Evolutionary conservation across 176 grass and related monocot genomes (phyloP).

Genomic region (Pontederia crassipes): DNA sequence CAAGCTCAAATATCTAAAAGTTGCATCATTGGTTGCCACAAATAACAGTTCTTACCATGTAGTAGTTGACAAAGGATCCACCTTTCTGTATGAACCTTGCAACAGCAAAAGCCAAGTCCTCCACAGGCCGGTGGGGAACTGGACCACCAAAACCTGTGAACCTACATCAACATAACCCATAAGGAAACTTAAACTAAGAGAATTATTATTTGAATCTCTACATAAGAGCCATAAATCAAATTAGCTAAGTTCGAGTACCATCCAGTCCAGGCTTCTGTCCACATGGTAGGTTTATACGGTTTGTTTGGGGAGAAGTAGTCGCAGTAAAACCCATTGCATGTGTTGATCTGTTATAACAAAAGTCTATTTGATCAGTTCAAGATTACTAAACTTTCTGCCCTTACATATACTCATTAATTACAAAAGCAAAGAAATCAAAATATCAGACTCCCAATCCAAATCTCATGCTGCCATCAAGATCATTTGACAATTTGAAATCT

Average conservation of each 20-base stretch:
- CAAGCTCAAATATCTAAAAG: neutral
- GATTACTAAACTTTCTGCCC: neutral
- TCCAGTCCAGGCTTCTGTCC: slow-evolving; percentile 93
- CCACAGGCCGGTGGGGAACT: slow-evolving; percentile 67
- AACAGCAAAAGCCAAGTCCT: slow-evolving; percentile 76
- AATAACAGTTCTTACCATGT: slow-evolving; percentile 56
- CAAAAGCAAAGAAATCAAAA: neutral
- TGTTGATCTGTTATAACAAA: slow-evolving; percentile 54
- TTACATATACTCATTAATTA: neutral
- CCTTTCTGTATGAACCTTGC: slow-evolving; percentile 85
- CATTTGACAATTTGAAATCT: too few relatives aligned
- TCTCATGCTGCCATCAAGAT: too few relatives aligned
- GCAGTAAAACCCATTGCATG: slow-evolving; percentile 93
- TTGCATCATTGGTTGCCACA: neutral
- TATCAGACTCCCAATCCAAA: too few relatives aligned
- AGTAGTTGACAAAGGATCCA: slow-evolving; percentile 91
- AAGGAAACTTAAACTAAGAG: neutral
- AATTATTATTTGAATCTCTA: neutral
- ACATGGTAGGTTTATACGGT: slow-evolving; percentile 63
- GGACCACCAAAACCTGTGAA: slow-evolving; percentile 69
- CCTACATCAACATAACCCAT: slow-evolving; percentile 23
- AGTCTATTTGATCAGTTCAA: neutral
- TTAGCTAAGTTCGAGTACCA: slow-evolving; percentile 37
- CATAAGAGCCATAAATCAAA: neutral
- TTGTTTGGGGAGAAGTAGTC: slow-evolving; percentile 79